Evolutionary conservation across 139 green algal species (phyloP).

Genomic region (Pycnococcus provasolii): DNA sequence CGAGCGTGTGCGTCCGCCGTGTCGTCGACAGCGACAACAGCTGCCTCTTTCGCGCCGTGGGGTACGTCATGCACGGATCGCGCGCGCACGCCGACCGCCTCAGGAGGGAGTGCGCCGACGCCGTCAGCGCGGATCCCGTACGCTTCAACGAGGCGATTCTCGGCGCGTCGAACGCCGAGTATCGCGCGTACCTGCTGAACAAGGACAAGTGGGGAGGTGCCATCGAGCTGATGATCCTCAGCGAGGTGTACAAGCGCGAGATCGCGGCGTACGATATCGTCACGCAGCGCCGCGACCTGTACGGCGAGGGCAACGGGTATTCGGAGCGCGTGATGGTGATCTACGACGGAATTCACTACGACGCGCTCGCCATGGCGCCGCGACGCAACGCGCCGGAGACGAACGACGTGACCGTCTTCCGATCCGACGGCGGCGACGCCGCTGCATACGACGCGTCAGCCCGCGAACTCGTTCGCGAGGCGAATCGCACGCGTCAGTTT

Average conservation of each 20-base stretch:
- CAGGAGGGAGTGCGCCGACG: constrained; percentile 48
- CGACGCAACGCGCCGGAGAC: constrained; percentile 60
- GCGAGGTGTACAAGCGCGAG: constrained; percentile 39
- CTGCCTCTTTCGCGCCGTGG: constrained; percentile 87
- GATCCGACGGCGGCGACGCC: background rate
- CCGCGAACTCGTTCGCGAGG: constrained; percentile 6
- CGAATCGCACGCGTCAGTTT: constrained; percentile 36
- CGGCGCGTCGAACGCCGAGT: constrained; percentile 32
- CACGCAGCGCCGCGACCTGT: constrained; percentile 68
- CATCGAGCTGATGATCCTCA: constrained; percentile 92
- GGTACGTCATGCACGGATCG: constrained; percentile 61
- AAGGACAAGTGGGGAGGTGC: constrained; percentile 64
- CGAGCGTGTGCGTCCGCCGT: constrained; percentile 50
- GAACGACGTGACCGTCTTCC: constrained; percentile 60
- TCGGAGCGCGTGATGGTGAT: constrained; percentile 41
- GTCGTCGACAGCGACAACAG: constrained; percentile 78
- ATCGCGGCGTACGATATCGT: constrained; percentile 80
- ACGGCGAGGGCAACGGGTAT: constrained; percentile 52
- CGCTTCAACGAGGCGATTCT: constrained; percentile 71
- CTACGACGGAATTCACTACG: constrained; percentile 74
- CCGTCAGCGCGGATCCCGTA: constrained; percentile 46
- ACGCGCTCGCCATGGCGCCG: constrained; percentile 42
- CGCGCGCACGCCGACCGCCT: constrained; percentile 36
- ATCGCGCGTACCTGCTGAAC: constrained; percentile 1
- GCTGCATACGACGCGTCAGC: background rate